A percentile compares a stretch with the other conserved stretches of the same genome.
These are phyloP conservation scores for Jasminum sambac DNA, from an alignment of 257 asterid species.

Conservation along the genomic window DNA sequence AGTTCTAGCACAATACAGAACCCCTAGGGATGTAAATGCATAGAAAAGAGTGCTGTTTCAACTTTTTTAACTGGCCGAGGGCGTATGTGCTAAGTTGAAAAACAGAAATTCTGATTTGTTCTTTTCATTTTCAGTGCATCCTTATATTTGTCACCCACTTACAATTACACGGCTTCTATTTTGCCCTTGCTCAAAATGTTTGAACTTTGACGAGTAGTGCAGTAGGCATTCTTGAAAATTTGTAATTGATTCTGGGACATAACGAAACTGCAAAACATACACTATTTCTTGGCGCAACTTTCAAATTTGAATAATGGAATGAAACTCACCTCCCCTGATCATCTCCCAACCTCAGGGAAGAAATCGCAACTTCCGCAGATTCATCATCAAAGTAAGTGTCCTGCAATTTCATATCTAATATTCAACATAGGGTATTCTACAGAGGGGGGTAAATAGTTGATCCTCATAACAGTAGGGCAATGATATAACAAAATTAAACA, in stretches of 20 bases:
- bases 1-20: conserved; percentile 8
- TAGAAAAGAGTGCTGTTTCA: not conserved
- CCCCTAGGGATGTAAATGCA: not conserved
- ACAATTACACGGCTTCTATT: not conserved
- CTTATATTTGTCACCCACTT: not conserved
- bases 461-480: conserved; percentile 16
- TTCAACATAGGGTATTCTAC: not conserved
- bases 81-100: not conserved
- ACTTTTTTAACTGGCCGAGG: not conserved
- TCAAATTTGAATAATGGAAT: not conserved
- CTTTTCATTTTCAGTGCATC: not conserved
- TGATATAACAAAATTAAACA: not conserved
- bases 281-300: not conserved
- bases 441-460: not conserved
- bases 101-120: not conserved
- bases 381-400: conserved; percentile 17
- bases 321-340: conserved; percentile 22
- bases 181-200: not conserved
- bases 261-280: not conserved
- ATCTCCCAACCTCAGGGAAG: conserved; percentile 21
- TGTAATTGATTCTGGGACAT: not conserved
- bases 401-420: conserved; percentile 2
- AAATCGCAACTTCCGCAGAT: conserved; percentile 13
- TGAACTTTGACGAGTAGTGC: not conserved
- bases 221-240: not conserved